These are phyloP conservation scores for Globisporangium barbulae DNA, from an alignment of 352 stramenopile genomes.

Conservation along the genomic window DNA sequence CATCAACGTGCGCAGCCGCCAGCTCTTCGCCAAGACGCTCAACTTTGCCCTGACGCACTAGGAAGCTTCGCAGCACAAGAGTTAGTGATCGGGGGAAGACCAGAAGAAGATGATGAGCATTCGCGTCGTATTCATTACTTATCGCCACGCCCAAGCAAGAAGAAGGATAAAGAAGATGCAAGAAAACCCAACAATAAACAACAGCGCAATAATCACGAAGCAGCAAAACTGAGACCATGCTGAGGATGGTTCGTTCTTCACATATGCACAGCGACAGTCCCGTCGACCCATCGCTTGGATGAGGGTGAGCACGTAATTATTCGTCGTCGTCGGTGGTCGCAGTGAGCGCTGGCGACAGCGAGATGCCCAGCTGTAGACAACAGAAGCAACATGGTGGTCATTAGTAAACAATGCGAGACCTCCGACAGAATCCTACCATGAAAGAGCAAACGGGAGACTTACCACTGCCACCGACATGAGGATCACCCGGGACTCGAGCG, in stretches of 20 bases:
- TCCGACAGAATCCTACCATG: background rate
- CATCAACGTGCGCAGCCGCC: conserved; percentile 47
- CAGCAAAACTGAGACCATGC: conserved; percentile 26
- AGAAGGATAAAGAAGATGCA: background rate
- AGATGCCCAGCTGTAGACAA: conserved; percentile 46
- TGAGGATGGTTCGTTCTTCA: conserved; percentile 14
- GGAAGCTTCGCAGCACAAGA: conserved; percentile 3
- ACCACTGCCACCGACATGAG: conserved; percentile 76
- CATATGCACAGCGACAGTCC: background rate
- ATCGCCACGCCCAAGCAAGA: background rate
- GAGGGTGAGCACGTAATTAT: conserved; percentile 6
- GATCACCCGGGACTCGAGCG: conserved; percentile 57
- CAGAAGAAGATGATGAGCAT: conserved; percentile 4
- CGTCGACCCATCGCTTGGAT: background rate
- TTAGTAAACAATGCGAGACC: background rate
- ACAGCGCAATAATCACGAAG: conserved; percentile 16
- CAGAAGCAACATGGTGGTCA: background rate
- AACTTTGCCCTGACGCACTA: conserved; percentile 38
- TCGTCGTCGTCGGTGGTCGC: conserved; percentile 47
- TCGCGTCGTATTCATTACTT: conserved; percentile 6
- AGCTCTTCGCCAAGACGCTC: conserved; percentile 76
- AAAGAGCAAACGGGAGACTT: conserved; percentile 17
- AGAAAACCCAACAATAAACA: conserved; percentile 10
- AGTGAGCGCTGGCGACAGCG: conserved; percentile 61
- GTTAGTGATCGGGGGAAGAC: background rate